phyloP scores from a whole-genome alignment of 345 rosid species.

The Euphorbia peplus region DNA sequence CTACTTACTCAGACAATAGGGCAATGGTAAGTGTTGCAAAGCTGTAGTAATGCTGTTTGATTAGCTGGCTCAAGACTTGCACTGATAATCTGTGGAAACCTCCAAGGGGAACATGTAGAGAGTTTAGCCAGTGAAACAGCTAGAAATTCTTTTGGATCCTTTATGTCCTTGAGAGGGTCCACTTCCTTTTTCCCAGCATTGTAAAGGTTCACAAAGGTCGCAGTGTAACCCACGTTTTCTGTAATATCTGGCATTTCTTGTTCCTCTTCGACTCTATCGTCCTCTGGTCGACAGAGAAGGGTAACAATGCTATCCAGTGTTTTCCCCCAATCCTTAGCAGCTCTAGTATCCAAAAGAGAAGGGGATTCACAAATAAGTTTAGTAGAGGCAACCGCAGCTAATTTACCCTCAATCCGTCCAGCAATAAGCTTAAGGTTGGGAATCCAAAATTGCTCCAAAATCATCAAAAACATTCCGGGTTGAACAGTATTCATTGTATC shows the following conservation, averaged over 20 bases:
- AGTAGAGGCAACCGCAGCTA: constrained; percentile 77
- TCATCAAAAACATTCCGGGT: constrained; percentile 46
- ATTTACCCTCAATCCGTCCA: constrained; percentile 68
- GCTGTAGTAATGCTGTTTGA: constrained; percentile 63
- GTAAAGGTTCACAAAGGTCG: constrained; percentile 71
- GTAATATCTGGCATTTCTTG: constrained; percentile 88
- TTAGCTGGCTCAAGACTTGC: constrained; percentile 71
- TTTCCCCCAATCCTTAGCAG: constrained; percentile 66
- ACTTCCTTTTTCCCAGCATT: constrained; percentile 90
- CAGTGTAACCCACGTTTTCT: constrained; percentile 79
- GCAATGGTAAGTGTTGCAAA: constrained; percentile 59
- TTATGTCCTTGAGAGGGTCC: constrained; percentile 77
- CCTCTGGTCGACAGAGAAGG: constrained; percentile 78
- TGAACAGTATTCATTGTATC: constrained; percentile 83
- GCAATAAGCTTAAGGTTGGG: constrained; percentile 76
- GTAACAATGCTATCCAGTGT: constrained; percentile 80
- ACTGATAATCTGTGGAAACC: constrained; percentile 63
- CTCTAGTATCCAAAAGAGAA: constrained; percentile 56
- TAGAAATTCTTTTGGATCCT: constrained; percentile 74
- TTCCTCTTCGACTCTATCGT: constrained; percentile 71
- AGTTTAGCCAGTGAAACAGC: constrained; percentile 62
- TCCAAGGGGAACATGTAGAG: constrained; percentile 64
- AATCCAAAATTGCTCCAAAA: constrained; percentile 87
- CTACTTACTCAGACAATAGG: constrained; percentile 59
- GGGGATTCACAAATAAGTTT: constrained; percentile 81